A percentile compares a stretch with the other conserved stretches of the same genome.
These are phyloP conservation scores for Xerocomus cyaneibrunnescens DNA, from an alignment of 1,284 basidiomycete genomes.

Conservation along the genomic window DNA sequence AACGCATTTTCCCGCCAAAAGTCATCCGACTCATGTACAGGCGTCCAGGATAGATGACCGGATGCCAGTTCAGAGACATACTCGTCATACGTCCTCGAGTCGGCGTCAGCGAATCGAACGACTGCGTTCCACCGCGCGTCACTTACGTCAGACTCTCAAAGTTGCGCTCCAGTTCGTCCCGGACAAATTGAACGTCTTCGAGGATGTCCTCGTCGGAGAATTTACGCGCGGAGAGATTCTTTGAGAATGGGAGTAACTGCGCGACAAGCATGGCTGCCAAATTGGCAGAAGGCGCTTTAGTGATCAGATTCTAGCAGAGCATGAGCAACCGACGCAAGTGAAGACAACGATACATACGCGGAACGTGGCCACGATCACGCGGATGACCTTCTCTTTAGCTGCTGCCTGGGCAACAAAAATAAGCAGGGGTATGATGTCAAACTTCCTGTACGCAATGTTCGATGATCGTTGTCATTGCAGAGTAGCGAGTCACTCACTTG, in stretches of 20 bases:
- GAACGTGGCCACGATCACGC: conserved; percentile 93
- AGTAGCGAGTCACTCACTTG: conserved; percentile 43
- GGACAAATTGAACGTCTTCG: conserved; percentile 87
- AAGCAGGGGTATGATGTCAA: conserved; percentile 87
- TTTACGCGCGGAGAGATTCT: conserved; percentile 82
- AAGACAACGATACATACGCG: conserved; percentile 47
- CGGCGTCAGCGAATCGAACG: not conserved
- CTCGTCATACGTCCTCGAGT: conserved; percentile 87
- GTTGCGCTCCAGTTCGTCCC: conserved; percentile 76
- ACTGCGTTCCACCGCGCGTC: not conserved
- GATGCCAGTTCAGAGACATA: conserved; percentile 90
- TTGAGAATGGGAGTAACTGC: conserved; percentile 82
- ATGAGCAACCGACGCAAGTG: conserved; percentile 2
- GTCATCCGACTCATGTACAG: conserved; percentile 92
- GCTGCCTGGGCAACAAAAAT: conserved; percentile 86
- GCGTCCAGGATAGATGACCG: conserved; percentile 92
- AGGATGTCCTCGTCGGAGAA: conserved; percentile 95
- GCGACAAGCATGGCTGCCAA: conserved; percentile 91
- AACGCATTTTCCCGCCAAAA: conserved; percentile 97
- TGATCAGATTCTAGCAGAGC: conserved; percentile 73
- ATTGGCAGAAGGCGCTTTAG: conserved; percentile 79
- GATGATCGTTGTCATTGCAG: not conserved
- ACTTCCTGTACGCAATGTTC: conserved; percentile 56
- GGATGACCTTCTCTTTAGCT: conserved; percentile 96
- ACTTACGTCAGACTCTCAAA: conserved; percentile 88